phyloP scores from a whole-genome alignment of 352 stramenopile genomes.

The Pseudoperonospora humuli region DNA sequence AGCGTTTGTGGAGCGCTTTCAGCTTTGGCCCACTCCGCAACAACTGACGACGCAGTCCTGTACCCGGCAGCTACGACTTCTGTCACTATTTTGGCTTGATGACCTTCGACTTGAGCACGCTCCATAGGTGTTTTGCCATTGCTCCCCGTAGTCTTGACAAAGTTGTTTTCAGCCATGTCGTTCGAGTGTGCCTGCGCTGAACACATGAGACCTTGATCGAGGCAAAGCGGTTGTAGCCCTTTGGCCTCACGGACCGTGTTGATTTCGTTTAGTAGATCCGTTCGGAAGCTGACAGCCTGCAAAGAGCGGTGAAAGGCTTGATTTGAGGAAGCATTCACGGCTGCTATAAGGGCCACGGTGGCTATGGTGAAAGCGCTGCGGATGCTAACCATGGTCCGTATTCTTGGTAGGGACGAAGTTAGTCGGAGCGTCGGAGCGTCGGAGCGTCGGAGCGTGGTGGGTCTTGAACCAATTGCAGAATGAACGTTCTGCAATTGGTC shows the following conservation, averaged over 20 bases:
- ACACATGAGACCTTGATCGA: conserved; percentile 37
- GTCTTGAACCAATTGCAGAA: no score
- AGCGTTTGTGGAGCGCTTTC: conserved; percentile 30
- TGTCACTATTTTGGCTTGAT: conserved; percentile 17
- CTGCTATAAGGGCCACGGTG: conserved; percentile 10
- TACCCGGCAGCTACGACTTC: conserved; percentile 48
- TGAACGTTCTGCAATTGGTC: no score
- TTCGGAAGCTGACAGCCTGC: conserved; percentile 38
- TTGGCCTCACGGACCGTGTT: conserved; percentile 31
- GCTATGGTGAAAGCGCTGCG: conserved; percentile 8
- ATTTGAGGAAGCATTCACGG: conserved; percentile 6
- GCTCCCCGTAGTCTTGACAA: conserved; percentile 26
- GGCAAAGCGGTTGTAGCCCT: conserved; percentile 28
- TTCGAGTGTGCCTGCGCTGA: conserved; percentile 26
- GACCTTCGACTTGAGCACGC: conserved; percentile 22
- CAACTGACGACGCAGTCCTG: conserved; percentile 24
- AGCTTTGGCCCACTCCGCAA: conserved; percentile 43
- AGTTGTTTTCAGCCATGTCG: conserved; percentile 31
- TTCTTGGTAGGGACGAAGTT: no score
- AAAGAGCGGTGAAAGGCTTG: conserved; percentile 14
- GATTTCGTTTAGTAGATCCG: conserved; percentile 28
- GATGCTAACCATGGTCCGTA: conserved; percentile 19
- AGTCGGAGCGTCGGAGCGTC: no score
- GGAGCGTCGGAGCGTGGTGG: no score
- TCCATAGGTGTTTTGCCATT: conserved; percentile 27